Conservation (phyloP, 208 protist genomes). For the Leishmania gerbilli region DNA sequence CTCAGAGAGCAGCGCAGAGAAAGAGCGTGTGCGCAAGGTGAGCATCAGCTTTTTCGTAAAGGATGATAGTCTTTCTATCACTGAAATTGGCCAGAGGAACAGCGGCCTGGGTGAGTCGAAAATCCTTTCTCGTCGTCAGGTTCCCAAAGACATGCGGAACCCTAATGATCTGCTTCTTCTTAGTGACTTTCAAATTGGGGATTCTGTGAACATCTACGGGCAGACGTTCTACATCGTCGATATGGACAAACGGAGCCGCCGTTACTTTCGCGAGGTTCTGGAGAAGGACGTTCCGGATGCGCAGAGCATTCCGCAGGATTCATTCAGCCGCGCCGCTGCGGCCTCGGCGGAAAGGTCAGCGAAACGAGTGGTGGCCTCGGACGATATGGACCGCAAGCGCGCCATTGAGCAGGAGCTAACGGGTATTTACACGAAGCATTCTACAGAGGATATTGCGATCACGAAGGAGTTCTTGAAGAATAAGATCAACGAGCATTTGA, state of each 20-base stretch:
- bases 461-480: constrained; percentile 89
- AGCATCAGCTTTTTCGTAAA: constrained; percentile 76
- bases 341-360: constrained; percentile 25
- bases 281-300: constrained; percentile 42
- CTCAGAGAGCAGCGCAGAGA: constrained; percentile 56
- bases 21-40: constrained; percentile 69
- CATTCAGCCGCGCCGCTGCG: constrained; percentile 35
- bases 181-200: constrained; percentile 79
- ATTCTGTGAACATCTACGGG: constrained; percentile 67
- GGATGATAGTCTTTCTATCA: constrained; percentile 83
- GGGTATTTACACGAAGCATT: constrained; percentile 89
- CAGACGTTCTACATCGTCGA: constrained; percentile 79
- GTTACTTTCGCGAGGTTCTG: constrained; percentile 64
- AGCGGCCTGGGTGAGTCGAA: constrained; percentile 69
- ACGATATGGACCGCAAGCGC: constrained; percentile 89
- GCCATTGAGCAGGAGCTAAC: constrained; percentile 83
- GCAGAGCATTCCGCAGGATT: constrained; percentile 49
- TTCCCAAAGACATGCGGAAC: constrained; percentile 57
- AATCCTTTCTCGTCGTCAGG: constrained; percentile 81
- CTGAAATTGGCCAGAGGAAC: constrained; percentile 70
- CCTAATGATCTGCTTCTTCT: constrained; percentile 56
- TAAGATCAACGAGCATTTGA: constrained; percentile 86
- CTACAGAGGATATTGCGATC: constrained; percentile 82
- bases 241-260: constrained; percentile 77
- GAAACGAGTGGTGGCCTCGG: constrained; percentile 63